Evolutionary conservation across 208 protist genomes (phyloP).

Genomic region (Trypanosoma cruzi): DNA sequence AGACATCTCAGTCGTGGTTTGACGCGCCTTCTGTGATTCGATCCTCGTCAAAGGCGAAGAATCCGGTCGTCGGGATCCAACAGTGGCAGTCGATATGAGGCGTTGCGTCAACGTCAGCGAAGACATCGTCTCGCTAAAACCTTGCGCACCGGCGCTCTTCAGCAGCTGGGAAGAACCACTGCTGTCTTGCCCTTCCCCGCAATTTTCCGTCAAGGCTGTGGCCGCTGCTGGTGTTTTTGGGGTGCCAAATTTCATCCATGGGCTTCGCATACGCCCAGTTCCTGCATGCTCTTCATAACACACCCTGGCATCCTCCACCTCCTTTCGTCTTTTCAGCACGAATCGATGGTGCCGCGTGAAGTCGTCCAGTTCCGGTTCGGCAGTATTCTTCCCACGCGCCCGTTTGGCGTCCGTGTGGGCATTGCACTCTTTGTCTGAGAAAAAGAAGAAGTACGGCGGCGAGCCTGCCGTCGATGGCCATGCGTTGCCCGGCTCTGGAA

Average conservation of each 20-base stretch:
- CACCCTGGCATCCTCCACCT: background rate
- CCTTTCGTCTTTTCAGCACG: background rate
- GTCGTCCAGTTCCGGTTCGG: slow-evolving; percentile 32
- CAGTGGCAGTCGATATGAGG: background rate
- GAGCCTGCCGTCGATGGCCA: background rate
- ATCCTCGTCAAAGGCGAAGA: background rate
- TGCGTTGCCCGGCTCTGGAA: background rate
- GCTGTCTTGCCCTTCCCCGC: background rate
- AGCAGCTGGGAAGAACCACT: background rate
- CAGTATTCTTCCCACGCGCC: slow-evolving; percentile 31
- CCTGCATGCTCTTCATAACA: background rate
- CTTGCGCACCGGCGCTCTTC: background rate
- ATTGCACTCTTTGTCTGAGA: background rate
- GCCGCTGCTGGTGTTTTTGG: no score
- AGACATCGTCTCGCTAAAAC: no score
- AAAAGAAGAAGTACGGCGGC: slow-evolving; percentile 13
- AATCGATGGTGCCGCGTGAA: slow-evolving; percentile 1
- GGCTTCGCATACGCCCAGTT: background rate
- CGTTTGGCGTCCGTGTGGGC: background rate
- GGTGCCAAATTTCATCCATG: background rate
- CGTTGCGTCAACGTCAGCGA: background rate
- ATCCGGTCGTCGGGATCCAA: background rate
- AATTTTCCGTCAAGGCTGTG: background rate
- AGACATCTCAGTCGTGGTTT: background rate
- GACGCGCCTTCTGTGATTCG: background rate